These are phyloP conservation scores for Xylaria sp. DNA, from an alignment of 2,329 filamentous ascomycete species.

Conservation along the genomic window DNA sequence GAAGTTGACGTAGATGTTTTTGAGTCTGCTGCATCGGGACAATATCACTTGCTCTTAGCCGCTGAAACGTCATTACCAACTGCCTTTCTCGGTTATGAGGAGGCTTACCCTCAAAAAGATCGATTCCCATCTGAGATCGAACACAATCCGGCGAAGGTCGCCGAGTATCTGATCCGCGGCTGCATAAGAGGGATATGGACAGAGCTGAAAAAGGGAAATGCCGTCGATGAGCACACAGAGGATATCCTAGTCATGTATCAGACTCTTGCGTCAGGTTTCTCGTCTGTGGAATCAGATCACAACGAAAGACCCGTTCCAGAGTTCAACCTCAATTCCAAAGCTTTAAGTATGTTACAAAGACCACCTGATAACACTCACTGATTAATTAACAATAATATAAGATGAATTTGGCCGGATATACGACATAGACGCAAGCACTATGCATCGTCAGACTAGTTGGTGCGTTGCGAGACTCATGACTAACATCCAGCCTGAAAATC, in stretches of 20 bases:
- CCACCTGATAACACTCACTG: background rate
- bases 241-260: background rate
- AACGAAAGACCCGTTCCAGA: background rate
- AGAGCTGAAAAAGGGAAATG: background rate
- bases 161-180: background rate
- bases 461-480: background rate
- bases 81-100: background rate
- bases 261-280: background rate
- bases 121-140: background rate
- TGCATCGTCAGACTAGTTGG: background rate
- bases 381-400: background rate
- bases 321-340: background rate
- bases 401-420: background rate
- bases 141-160: background rate
- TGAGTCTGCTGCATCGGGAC: background rate
- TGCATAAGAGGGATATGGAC: background rate
- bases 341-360: background rate
- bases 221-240: background rate
- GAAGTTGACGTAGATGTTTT: background rate
- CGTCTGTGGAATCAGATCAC: background rate
- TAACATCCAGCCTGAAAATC: background rate
- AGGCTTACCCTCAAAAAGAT: background rate
- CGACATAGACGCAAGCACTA: background rate
- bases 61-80: background rate
- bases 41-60: background rate